These are phyloP conservation scores for Fusarium continuum DNA, from an alignment of 2,329 filamentous ascomycete species.

Conservation along the genomic window DNA sequence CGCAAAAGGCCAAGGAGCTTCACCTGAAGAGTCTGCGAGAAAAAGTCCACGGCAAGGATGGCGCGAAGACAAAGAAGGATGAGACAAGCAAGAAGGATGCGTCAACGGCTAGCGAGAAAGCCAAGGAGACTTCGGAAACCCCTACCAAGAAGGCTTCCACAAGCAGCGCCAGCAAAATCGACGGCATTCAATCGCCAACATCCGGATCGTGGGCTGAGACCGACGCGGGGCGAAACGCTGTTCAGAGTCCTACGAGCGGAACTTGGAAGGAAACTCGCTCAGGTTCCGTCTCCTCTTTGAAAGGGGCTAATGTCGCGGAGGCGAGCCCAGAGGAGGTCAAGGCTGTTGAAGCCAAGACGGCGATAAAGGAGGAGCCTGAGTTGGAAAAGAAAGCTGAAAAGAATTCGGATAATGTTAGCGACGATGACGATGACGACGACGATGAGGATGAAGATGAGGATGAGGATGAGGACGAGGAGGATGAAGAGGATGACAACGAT, in stretches of 20 bases:
- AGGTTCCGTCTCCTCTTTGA: background rate
- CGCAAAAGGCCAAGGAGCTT: constrained; percentile 69
- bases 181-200: constrained; percentile 57
- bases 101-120: constrained; percentile 1
- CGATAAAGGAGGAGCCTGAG: constrained; percentile 51
- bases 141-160: constrained; percentile 9
- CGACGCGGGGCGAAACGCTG: constrained; percentile 43
- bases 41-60: constrained; percentile 62
- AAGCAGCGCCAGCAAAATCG: constrained; percentile 23
- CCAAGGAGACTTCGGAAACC: constrained; percentile 15
- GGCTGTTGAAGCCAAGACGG: constrained; percentile 50
- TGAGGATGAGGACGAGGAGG: constrained; percentile 34
- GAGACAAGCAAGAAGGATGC: background rate
- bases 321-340: constrained; percentile 53
- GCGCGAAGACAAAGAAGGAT: constrained; percentile 15
- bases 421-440: constrained; percentile 37
- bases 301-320: constrained; percentile 36
- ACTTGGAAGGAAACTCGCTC: constrained; percentile 52
- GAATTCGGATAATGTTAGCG: constrained; percentile 26
- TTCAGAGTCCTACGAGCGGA: constrained; percentile 56
- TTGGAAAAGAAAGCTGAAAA: constrained; percentile 48
- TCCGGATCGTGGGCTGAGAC: constrained; percentile 53
- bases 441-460: constrained; percentile 33
- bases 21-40: constrained; percentile 63
- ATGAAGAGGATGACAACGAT: constrained; percentile 17